These are phyloP conservation scores for Tylopilus orsonianus DNA, from an alignment of 1,284 basidiomycete species.

Conservation along the genomic window DNA sequence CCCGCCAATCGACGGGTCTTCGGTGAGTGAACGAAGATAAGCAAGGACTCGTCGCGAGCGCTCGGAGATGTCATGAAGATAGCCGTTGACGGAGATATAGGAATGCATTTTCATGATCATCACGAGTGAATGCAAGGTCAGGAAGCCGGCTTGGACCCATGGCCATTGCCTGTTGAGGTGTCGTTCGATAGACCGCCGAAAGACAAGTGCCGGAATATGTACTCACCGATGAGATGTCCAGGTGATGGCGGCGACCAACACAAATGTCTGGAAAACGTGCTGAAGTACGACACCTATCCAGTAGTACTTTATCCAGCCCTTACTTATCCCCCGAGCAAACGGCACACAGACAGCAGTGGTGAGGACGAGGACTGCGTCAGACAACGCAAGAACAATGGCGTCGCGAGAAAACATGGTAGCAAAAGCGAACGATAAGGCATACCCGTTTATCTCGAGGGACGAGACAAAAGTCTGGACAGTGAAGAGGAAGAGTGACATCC, in stretches of 20 bases:
- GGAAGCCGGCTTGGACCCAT: slow-evolving; percentile 97
- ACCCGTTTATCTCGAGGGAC: slow-evolving; percentile 75
- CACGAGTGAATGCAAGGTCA: slow-evolving; percentile 87
- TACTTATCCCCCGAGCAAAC: slow-evolving; percentile 75
- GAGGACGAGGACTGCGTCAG: slow-evolving; percentile 79
- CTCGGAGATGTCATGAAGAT: slow-evolving; percentile 61
- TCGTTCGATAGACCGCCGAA: not conserved
- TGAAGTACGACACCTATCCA: slow-evolving; percentile 75
- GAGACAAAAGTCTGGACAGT: slow-evolving; percentile 76
- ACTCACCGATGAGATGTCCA: slow-evolving; percentile 80
- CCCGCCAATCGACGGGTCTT: slow-evolving; percentile 50
- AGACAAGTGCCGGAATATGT: slow-evolving; percentile 2
- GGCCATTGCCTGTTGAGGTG: slow-evolving; percentile 76
- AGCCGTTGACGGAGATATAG: slow-evolving; percentile 88
- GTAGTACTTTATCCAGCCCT: slow-evolving; percentile 79
- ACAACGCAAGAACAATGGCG: slow-evolving; percentile 79
- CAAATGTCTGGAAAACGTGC: slow-evolving; percentile 71
- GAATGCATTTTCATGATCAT: slow-evolving; percentile 99
- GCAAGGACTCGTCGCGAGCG: slow-evolving; percentile 45
- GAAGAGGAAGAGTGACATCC: slow-evolving; percentile 83
- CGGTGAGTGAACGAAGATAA: slow-evolving; percentile 48
- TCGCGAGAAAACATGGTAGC: slow-evolving; percentile 88
- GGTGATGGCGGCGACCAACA: slow-evolving; percentile 69
- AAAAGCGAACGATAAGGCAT: slow-evolving; percentile 79
- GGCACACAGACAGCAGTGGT: slow-evolving; percentile 80